A percentile compares a stretch with the other conserved stretches of the same genome.
Evolutionary conservation across 2,329 filamentous ascomycete species (phyloP).

Genomic region (Scleromitrula shiraiana): DNA sequence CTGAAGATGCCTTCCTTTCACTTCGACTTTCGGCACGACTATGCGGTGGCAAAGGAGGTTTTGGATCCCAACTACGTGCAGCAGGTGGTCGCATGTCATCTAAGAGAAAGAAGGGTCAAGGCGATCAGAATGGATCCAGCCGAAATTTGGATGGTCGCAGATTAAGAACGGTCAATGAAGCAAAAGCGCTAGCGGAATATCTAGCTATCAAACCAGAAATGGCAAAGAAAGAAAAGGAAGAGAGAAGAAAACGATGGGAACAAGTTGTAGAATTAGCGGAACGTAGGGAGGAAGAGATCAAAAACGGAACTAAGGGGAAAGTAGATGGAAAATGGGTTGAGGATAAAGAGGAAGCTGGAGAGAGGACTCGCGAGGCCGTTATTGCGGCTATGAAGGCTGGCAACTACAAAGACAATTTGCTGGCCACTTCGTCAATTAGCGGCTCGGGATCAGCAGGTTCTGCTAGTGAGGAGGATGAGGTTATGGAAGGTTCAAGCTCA

Average conservation of each 20-base stretch:
- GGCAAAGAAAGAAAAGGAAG: constrained; percentile 89
- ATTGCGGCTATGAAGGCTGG: constrained; percentile 60
- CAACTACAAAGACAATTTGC: constrained; percentile 51
- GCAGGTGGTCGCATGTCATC: constrained; percentile 97
- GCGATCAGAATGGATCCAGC: constrained; percentile 81
- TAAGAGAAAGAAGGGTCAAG: constrained; percentile 72
- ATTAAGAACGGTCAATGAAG: constrained; percentile 85
- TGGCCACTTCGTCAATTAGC: constrained; percentile 33
- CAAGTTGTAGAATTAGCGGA: constrained; percentile 81
- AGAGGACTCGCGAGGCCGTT: constrained; percentile 73
- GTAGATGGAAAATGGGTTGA: constrained; percentile 93
- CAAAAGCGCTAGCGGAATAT: constrained; percentile 91
- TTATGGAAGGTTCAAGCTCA: constrained; percentile 23
- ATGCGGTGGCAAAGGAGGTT: constrained; percentile 93
- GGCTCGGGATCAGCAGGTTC: constrained; percentile 26
- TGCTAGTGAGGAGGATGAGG: constrained; percentile 27
- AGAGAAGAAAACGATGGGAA: constrained; percentile 76
- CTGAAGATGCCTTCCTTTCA: constrained; percentile 63
- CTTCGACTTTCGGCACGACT: constrained; percentile 73
- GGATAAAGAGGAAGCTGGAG: constrained; percentile 81
- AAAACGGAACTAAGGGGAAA: constrained; percentile 60
- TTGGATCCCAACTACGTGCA: constrained; percentile 92
- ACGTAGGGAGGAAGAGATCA: constrained; percentile 73
- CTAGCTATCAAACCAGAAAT: constrained; percentile 94
- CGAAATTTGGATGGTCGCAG: constrained; percentile 88